These are phyloP conservation scores for Cucumis hystrix DNA, from an alignment of 306 rosid species.

Conservation along the genomic window DNA sequence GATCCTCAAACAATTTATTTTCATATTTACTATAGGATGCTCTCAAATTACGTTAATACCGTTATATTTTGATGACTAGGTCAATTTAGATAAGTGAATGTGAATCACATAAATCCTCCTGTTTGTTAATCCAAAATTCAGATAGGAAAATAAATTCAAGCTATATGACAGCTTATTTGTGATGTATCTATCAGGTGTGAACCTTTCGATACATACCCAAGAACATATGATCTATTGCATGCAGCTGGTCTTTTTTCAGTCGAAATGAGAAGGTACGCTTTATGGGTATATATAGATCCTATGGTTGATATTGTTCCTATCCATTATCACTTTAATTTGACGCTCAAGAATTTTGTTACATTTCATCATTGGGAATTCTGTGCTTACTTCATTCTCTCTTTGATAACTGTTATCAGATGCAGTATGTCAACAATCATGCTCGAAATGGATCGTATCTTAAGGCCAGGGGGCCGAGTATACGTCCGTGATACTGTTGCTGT, in stretches of 20 bases:
- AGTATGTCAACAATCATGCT: conserved; percentile 75
- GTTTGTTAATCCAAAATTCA: not conserved
- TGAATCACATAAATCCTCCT: not conserved
- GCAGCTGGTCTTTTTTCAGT: conserved; percentile 68
- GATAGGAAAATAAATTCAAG: not conserved
- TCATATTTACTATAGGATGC: not conserved
- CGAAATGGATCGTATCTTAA: conserved; percentile 91
- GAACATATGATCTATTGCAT: conserved; percentile 89
- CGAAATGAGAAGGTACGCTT: conserved; percentile 65
- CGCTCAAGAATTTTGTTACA: not conserved
- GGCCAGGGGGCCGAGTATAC: conserved; percentile 77
- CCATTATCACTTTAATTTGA: not conserved
- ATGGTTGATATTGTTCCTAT: not conserved
- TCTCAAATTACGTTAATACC: not conserved
- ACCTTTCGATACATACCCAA: conserved; percentile 90
- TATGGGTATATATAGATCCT: not conserved
- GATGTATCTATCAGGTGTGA: conserved; percentile 58
- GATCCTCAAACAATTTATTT: not conserved
- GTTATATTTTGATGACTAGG: not conserved
- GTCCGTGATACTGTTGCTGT: conserved; percentile 62
- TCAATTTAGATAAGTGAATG: not conserved
- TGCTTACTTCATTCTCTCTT: not conserved
- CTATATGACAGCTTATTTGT: not conserved
- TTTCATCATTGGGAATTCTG: not conserved
- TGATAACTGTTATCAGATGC: conserved; percentile 37